Conservation (phyloP, 345 rosid species). For the Populus alba region DNA sequence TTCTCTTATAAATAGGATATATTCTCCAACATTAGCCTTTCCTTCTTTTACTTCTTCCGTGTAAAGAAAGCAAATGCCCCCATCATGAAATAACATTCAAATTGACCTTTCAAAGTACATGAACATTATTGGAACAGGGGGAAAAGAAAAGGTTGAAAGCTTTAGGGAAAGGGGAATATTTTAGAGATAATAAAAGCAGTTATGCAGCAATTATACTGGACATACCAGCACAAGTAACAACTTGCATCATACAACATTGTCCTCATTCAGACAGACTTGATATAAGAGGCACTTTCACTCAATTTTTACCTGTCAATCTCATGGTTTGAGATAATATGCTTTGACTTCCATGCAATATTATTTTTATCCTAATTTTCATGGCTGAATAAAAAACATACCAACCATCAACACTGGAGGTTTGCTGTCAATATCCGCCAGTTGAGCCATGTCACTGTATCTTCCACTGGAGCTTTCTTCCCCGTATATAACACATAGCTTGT, state of each 20-base stretch:
- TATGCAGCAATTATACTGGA: background rate
- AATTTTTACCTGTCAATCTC: background rate
- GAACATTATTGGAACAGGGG: too few relatives aligned
- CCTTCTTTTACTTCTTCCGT: too few relatives aligned
- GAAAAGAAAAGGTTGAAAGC: background rate
- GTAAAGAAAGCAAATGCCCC: too few relatives aligned
- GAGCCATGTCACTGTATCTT: constrained; percentile 18
- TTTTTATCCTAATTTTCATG: constrained; percentile 10
- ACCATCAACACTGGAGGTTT: constrained; percentile 19
- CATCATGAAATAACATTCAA: too few relatives aligned
- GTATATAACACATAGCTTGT: constrained; percentile 46
- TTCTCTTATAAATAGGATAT: too few relatives aligned
- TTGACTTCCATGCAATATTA: constrained; percentile 4
- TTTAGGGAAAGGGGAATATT: background rate
- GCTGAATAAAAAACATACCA: constrained; percentile 33
- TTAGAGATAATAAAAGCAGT: background rate
- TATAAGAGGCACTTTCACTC: background rate
- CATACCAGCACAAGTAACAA: background rate
- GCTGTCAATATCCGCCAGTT: constrained; percentile 15
- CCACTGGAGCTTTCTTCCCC: constrained; percentile 38
- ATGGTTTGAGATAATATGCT: background rate
- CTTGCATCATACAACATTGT: background rate
- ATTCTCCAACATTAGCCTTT: too few relatives aligned
- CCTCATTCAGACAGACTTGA: background rate
- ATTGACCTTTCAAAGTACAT: too few relatives aligned